phyloP scores from a whole-genome alignment of 176 grass and related monocot species.

The Triticum urartu region DNA sequence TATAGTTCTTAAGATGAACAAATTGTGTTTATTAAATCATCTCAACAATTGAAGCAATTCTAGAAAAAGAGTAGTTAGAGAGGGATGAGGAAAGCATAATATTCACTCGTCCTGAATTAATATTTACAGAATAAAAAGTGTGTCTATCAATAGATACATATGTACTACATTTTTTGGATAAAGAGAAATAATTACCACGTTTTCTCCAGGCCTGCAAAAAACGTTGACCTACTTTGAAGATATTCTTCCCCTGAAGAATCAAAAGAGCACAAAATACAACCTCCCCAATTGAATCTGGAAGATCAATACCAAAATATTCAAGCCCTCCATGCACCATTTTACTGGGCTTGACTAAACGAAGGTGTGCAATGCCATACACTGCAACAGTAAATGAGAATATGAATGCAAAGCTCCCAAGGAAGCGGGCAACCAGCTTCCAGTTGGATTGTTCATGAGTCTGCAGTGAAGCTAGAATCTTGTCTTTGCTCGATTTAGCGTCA shows the following conservation, averaged over 20 bases:
- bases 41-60: not conserved
- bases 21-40: slow-evolving; percentile 1
- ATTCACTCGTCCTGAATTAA: not conserved
- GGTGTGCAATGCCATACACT: slow-evolving; percentile 56
- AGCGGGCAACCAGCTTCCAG: slow-evolving; percentile 62
- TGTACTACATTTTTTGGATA: not conserved
- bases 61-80: slow-evolving; percentile 10
- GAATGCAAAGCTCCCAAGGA: slow-evolving; percentile 86
- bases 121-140: slow-evolving; percentile 18
- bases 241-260: slow-evolving; percentile 69
- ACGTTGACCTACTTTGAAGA: slow-evolving; percentile 58
- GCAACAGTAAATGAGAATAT: slow-evolving; percentile 55
- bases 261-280: slow-evolving; percentile 76
- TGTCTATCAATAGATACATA: not conserved
- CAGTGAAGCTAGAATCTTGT: slow-evolving; percentile 74
- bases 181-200: slow-evolving; percentile 53
- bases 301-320: slow-evolving; percentile 83
- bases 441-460: slow-evolving; percentile 66
- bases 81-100: not conserved
- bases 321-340: slow-evolving; percentile 61
- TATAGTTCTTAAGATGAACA: slow-evolving; percentile 11
- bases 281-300: slow-evolving; percentile 90
- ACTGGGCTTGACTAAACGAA: slow-evolving; percentile 55
- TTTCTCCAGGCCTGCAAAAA: slow-evolving; percentile 73
- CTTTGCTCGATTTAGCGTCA: slow-evolving; percentile 60